Conservation (phyloP, 2,329 filamentous ascomycete species). For the Chrysoporthe cubensis region DNA sequence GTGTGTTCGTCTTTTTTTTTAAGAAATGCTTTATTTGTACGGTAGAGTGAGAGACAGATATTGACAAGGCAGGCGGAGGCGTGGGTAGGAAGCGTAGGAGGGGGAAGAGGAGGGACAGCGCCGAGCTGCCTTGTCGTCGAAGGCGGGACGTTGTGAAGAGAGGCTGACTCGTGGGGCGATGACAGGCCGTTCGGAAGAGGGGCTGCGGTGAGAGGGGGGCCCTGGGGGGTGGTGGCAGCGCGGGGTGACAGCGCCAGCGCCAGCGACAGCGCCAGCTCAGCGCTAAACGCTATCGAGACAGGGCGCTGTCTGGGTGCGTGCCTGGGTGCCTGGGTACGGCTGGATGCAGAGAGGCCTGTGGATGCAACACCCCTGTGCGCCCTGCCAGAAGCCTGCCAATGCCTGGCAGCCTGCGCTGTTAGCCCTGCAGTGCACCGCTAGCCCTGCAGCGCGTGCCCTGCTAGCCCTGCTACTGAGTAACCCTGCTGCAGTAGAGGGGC, state of each 20-base stretch:
- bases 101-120: not conserved
- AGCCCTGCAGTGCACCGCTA: not conserved
- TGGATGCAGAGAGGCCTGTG: not conserved
- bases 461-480: too few species aligned
- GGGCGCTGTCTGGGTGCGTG: not conserved
- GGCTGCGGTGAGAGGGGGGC: not conserved
- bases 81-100: not conserved
- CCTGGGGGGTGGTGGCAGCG: not conserved
- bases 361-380: not conserved
- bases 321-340: not conserved
- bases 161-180: conserved; percentile 1
- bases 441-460: too few species aligned
- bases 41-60: not conserved
- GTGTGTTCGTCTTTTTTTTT: not conserved
- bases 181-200: not conserved
- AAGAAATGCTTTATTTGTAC: not conserved
- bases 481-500: not conserved
- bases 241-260: not conserved
- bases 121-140: not conserved
- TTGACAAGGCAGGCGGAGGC: not conserved
- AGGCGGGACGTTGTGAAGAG: not conserved
- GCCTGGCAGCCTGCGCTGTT: not conserved
- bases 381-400: not conserved
- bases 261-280: not conserved
- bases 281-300: not conserved